Base-by-base conservation (phyloP, 75 land plant genomes). In the Pinus albicaulis region DNA sequence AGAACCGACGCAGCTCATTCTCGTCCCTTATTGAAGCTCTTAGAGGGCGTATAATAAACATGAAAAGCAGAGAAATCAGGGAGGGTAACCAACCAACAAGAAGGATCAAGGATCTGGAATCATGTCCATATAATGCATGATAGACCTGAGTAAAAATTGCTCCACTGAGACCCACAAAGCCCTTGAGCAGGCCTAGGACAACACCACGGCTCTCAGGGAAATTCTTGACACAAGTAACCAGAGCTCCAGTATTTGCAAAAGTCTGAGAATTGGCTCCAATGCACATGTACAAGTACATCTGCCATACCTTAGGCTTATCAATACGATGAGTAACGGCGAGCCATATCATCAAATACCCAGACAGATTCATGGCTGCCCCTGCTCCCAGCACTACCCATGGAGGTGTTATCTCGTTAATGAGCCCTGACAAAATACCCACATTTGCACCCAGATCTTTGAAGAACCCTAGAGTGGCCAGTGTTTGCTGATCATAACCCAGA, bases 121-220 rank as follows among this genome's bases (percentile, higher is more conserved):
- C 82, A 31, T 87, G 41, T 2, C 88, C 89, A 69, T 90, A 87
- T 6, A 90, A 24, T 24, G 83, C 86, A 10, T 62, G 55, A 62
- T 88, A 91, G n/a, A 91, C 55, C 74, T 90, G 93, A 16, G 90
- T 86, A 72, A 91, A 73, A 20, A 93, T 79, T 55, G 96, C 96
- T 20, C 93, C 96, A 60, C 96, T 91, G 4, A 93, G 84, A 5
- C 96, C 93, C 7, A 83, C 79, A 59, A 82, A 91, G 28, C 96
- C 96, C 71, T 91, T 91, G 80, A 93, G 77, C 11, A 93, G 74
- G 7, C 93, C 96, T 2, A 93, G 71, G 76, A 93, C 80, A 38
- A 79, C 65, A 16, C 92, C 91, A 34, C 96, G 31, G 75, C 85
- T 83, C 36, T 83, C 80, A 17, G 87, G 92, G 74, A 90, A 89